phyloP scores from a whole-genome alignment of 495 filamentous ascomycete species.

The Talaromyces ruber region DNA sequence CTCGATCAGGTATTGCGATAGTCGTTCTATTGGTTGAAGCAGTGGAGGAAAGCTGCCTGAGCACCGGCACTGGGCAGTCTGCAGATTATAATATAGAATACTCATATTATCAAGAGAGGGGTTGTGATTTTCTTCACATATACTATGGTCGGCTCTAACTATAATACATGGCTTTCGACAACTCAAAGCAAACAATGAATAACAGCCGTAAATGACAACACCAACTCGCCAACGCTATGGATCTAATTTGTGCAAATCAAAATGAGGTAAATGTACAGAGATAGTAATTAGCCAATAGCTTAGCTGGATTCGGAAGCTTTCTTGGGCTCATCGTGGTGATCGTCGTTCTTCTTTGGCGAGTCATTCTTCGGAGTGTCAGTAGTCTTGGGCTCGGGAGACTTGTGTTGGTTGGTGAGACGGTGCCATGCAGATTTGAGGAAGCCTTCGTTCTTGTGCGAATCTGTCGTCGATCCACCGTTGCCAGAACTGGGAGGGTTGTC shows the following conservation, averaged over 20 bases:
- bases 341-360: slow-evolving; percentile 23
- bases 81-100: background rate
- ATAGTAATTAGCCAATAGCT: background rate
- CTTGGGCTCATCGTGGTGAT: slow-evolving; percentile 46
- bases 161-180: slow-evolving; percentile 1
- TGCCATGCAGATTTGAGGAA: slow-evolving; percentile 89
- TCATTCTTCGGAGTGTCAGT: slow-evolving; percentile 23
- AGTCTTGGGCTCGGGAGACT: slow-evolving; percentile 27
- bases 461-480: slow-evolving; percentile 12
- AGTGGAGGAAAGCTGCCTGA: background rate
- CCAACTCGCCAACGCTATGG: slow-evolving; percentile 9
- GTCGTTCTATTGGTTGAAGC: background rate
- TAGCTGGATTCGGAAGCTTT: slow-evolving; percentile 44
- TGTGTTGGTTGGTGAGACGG: slow-evolving; percentile 68
- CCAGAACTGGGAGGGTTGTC: slow-evolving; percentile 3
- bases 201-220: slow-evolving; percentile 3
- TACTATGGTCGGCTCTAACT: background rate
- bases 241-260: slow-evolving; percentile 4
- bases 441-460: slow-evolving; percentile 63
- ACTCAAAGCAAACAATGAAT: background rate
- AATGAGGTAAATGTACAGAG: background rate
- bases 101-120: background rate
- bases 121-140: background rate
- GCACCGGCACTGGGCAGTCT: background rate
- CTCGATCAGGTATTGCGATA: background rate